Conservation (phyloP, 768 basidiomycete species). For the Leucosporidium scottii region DNA sequence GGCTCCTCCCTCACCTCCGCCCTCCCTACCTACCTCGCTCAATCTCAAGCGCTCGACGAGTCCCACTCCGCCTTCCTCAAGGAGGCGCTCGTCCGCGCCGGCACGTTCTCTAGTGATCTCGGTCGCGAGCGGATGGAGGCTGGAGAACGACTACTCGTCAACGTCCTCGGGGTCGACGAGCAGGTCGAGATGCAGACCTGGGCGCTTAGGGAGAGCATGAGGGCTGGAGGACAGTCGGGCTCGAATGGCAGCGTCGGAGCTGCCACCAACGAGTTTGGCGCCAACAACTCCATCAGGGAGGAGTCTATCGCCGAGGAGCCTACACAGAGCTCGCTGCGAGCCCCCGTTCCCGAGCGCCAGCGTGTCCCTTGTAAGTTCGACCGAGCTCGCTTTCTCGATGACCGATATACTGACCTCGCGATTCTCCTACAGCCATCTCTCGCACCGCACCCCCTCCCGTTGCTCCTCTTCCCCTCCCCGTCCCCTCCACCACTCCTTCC, state of each 20-base stretch:
- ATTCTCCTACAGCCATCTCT: neutral
- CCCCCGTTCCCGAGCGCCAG: neutral
- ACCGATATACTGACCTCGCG: neutral
- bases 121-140: slow-evolving; percentile 35
- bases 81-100: slow-evolving; percentile 23
- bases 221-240: neutral
- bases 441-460: slow-evolving; percentile 10
- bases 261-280: slow-evolving; percentile 21
- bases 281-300: neutral
- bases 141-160: slow-evolving; percentile 29
- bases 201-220: slow-evolving; percentile 22
- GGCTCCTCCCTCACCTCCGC: slow-evolving; percentile 15
- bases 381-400: too few species aligned
- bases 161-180: slow-evolving; percentile 28
- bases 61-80: slow-evolving; percentile 23
- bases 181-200: slow-evolving; percentile 17
- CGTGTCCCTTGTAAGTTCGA: neutral
- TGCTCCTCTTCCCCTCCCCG: slow-evolving; percentile 16
- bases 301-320: slow-evolving; percentile 5
- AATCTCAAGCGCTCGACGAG: slow-evolving; percentile 19
- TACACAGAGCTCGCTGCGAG: neutral
- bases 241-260: neutral
- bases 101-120: slow-evolving; percentile 30
- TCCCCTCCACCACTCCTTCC: slow-evolving; percentile 3
- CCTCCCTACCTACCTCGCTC: slow-evolving; percentile 16